A percentile compares a stretch with the other conserved stretches of the same genome.
These are phyloP conservation scores for Cercospora canescens DNA, from an alignment of 2,329 filamentous ascomycete genomes.

Conservation along the genomic window DNA sequence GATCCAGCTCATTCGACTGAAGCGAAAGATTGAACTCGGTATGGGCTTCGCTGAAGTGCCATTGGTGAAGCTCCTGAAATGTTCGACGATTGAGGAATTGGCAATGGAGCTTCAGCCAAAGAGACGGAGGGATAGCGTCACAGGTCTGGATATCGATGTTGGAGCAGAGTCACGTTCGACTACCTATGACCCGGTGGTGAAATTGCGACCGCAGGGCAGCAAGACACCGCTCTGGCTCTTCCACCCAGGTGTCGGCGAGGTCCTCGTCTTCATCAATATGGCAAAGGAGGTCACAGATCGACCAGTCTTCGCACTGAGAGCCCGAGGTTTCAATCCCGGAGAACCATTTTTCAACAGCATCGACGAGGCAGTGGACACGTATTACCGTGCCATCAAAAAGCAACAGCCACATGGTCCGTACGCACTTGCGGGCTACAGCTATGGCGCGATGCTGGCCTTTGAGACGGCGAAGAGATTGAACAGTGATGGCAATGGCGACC, in stretches of 20 bases:
- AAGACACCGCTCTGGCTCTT: constrained; percentile 38
- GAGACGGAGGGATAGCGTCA: constrained; percentile 5
- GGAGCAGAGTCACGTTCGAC: neutral
- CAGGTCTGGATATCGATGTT: neutral
- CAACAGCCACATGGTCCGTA: constrained; percentile 53
- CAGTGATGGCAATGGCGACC: constrained; percentile 27
- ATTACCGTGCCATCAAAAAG: constrained; percentile 41
- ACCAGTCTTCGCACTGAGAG: constrained; percentile 49
- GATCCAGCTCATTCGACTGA: constrained; percentile 5
- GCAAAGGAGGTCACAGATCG: constrained; percentile 42
- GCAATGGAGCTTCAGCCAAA: neutral
- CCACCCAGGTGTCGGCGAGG: constrained; percentile 41
- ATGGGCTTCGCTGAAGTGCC: neutral
- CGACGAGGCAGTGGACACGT: constrained; percentile 42
- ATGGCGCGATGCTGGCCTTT: constrained; percentile 53
- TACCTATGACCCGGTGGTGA: constrained; percentile 34
- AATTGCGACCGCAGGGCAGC: constrained; percentile 26
- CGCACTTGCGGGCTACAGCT: constrained; percentile 54
- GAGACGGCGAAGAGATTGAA: constrained; percentile 49
- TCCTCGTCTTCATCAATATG: constrained; percentile 40
- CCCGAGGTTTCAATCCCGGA: constrained; percentile 45
- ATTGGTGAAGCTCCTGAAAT: constrained; percentile 1
- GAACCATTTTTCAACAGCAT: constrained; percentile 42
- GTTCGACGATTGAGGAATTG: constrained; percentile 8
- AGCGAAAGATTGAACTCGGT: neutral